Evolutionary conservation across 139 green algal genomes (phyloP).

Genomic region (Diplosphaera chodatii): DNA sequence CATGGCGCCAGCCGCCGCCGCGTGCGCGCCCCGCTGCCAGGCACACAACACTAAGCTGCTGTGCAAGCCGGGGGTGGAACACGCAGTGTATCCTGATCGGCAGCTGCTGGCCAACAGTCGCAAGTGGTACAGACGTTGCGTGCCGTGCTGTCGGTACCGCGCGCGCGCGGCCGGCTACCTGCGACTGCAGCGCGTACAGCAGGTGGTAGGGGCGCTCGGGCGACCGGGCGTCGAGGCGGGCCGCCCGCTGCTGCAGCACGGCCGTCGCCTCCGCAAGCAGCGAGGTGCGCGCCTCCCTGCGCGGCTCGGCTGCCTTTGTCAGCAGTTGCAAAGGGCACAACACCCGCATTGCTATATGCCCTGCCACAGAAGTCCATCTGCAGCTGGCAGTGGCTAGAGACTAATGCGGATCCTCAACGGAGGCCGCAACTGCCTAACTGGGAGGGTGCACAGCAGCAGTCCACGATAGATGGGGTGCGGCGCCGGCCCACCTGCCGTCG

Average conservation of each 20-base stretch:
- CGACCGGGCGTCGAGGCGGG: slow-evolving; percentile 6
- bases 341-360: too few species aligned
- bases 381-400: too few species aligned
- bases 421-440: too few species aligned
- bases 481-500: neutral
- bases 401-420: too few species aligned
- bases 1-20: slow-evolving; percentile 27
- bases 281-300: neutral
- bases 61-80: too few species aligned
- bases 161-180: neutral
- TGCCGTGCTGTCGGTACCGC: too few species aligned
- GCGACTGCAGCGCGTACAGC: neutral
- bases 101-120: too few species aligned
- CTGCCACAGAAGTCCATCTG: too few species aligned
- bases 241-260: slow-evolving; percentile 16
- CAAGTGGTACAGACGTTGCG: too few species aligned
- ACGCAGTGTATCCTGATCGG: too few species aligned
- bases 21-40: slow-evolving; percentile 18
- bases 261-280: slow-evolving; percentile 25
- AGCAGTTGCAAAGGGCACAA: neutral
- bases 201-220: slow-evolving; percentile 25
- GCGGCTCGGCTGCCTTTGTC: neutral
- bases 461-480: too few species aligned
- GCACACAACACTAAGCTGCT: slow-evolving; percentile 29
- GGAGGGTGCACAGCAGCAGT: too few species aligned